phyloP scores from a whole-genome alignment of 2,329 filamentous ascomycete species.

The Phaeoacremonium minimum region DNA sequence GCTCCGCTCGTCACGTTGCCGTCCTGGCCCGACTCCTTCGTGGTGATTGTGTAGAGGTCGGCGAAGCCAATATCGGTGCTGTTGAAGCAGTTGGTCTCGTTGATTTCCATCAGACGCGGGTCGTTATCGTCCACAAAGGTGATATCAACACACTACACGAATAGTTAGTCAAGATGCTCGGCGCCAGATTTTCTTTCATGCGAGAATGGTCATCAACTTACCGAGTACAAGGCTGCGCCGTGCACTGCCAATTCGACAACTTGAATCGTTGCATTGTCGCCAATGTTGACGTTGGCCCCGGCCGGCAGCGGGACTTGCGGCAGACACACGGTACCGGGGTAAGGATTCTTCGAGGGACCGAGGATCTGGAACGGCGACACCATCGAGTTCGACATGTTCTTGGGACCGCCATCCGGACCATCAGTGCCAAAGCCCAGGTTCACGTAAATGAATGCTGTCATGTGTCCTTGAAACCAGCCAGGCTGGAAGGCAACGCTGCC shows the following conservation, averaged over 20 bases:
- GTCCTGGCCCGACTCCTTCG: conserved; percentile 32
- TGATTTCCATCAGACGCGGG: conserved; percentile 63
- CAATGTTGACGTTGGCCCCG: conserved; percentile 65
- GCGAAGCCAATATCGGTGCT: conserved; percentile 72
- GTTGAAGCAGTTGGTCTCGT: conserved; percentile 84
- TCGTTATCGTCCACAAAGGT: conserved; percentile 80
- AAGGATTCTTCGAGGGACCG: conserved; percentile 79
- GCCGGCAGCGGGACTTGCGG: conserved; percentile 82
- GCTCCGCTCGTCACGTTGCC: conserved; percentile 25
- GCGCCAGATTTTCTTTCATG: background rate
- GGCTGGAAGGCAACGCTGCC: conserved; percentile 89
- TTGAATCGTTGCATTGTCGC: conserved; percentile 90
- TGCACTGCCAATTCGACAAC: conserved; percentile 79
- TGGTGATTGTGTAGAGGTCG: conserved; percentile 67
- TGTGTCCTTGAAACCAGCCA: conserved; percentile 91
- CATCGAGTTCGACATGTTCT: conserved; percentile 86
- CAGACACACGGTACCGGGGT: conserved; percentile 82
- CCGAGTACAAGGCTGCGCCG: conserved; percentile 77
- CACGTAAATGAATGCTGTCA: conserved; percentile 78
- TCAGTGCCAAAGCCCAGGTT: conserved; percentile 82
- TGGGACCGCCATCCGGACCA: conserved; percentile 59
- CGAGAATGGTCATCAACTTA: conserved; percentile 34
- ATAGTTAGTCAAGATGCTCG: conserved; percentile 1
- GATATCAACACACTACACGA: conserved; percentile 95
- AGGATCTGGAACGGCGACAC: conserved; percentile 75